Base-by-base conservation (phyloP, 2,329 filamentous ascomycete genomes). In the Penicillium oxalicum region DNA sequence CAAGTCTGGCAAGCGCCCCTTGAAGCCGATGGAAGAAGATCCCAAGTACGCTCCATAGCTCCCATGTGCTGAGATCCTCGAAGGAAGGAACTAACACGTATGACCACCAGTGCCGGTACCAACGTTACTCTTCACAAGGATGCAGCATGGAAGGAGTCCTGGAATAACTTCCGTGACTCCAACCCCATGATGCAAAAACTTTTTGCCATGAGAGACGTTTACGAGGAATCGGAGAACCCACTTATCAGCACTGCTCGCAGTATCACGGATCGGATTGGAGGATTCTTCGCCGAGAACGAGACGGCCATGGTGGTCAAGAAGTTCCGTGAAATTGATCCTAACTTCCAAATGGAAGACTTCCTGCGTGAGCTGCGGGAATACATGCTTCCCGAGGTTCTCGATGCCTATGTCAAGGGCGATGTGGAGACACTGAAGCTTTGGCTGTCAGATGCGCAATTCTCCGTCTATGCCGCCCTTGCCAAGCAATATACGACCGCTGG, bases 231-330 rank as follows among this genome's bases (percentile, higher is more conserved):
- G 9, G 93, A 98, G 66, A 98, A 98, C 69, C 91, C 93, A 5
- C 78, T 98, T 38, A 88, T 98, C 55, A 87, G 84, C 40, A 97
- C 91, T 0, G 93, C 91, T 1, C 86, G 93, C 65, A 90, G 88
- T 68, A 95, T 98, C 60, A 91, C 91, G 29, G 93, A 98, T 69
- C 83, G 87, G 49, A 83, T 98, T 35, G 89, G 87, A 40, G 90
- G 93, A 27, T 98, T 96, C 75, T 98, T 98, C 59, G 93, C 93
- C 53, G 93, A 98, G 71, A 98, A 97, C 69, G 93, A 98, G 75
- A 96, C 90, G 0, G 93, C 93, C 28, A 86, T 86, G 80, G 93
- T 98, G 33, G 95, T 97, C 75, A 97, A 96, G 76, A 95, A 91
- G 70, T 95, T 98, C 78, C 85, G 91, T 40, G 82, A 91, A 61